Conservation (phyloP, 2,329 filamentous ascomycete genomes). For the Diplodia seriata region DNA sequence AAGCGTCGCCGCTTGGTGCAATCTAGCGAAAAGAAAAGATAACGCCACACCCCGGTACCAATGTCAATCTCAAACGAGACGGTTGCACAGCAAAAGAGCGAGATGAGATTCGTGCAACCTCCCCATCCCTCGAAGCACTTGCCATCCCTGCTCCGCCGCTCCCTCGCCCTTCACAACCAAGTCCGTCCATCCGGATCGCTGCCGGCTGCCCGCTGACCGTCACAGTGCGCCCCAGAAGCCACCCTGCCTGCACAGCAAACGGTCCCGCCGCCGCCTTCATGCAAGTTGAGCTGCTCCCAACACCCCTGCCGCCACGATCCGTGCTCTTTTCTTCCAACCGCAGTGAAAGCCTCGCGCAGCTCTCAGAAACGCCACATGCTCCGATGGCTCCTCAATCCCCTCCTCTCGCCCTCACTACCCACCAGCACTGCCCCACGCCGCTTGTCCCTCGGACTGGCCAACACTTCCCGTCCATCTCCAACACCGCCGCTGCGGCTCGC, state of each 20-base stretch:
- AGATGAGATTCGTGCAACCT: conserved; percentile 26
- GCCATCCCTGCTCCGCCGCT: background rate
- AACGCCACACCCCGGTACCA: background rate
- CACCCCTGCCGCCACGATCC: background rate
- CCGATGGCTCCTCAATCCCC: conserved; percentile 24
- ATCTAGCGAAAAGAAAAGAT: conserved; percentile 17
- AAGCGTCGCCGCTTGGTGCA: conserved; percentile 21
- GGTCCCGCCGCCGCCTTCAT: conserved; percentile 13
- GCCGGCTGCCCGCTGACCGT: background rate
- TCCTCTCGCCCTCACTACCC: background rate
- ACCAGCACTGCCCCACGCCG: conserved; percentile 17
- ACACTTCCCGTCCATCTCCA: conserved; percentile 6
- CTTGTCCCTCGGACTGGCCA: conserved; percentile 42
- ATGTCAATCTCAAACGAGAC: conserved; percentile 21
- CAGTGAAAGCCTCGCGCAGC: background rate
- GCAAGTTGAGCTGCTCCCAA: background rate
- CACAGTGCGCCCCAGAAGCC: background rate
- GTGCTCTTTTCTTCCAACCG: background rate
- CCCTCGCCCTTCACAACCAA: conserved; percentile 6
- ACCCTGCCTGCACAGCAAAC: conserved; percentile 12
- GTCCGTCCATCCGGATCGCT: background rate
- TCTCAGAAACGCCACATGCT: conserved; percentile 32
- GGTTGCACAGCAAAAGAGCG: conserved; percentile 3
- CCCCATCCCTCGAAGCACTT: background rate
- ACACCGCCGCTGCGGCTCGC: conserved; percentile 5